Evolutionary conservation across 2,329 filamentous ascomycete species (phyloP).

Genomic region (Calonectria hongkongensis): DNA sequence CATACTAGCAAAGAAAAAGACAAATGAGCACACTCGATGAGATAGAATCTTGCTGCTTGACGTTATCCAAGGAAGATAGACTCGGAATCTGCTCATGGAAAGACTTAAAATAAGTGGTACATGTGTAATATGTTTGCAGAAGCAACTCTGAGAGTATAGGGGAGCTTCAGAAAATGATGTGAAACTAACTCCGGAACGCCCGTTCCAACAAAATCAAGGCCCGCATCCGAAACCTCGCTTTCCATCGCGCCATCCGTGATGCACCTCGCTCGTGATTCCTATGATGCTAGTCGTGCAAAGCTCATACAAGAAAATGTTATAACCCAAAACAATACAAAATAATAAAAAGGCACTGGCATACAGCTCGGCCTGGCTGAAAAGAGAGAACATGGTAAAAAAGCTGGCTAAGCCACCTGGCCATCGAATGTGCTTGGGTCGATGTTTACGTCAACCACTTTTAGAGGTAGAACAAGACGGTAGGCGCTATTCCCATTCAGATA

Average conservation of each 20-base stretch:
- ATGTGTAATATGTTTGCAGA: background rate
- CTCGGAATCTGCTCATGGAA: background rate
- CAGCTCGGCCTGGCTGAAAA: slow-evolving; percentile 11
- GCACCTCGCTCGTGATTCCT: slow-evolving; percentile 24
- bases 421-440: slow-evolving; percentile 60
- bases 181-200: slow-evolving; percentile 20
- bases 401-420: slow-evolving; percentile 50
- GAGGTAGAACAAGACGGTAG: slow-evolving; percentile 88
- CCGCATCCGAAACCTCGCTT: slow-evolving; percentile 13
- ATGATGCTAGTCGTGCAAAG: slow-evolving; percentile 2
- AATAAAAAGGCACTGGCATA: background rate
- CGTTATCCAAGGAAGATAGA: no score
- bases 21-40: background rate
- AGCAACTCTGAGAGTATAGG: background rate
- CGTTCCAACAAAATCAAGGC: slow-evolving; percentile 10
- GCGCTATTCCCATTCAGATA: slow-evolving; percentile 98
- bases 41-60: no score
- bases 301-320: slow-evolving; percentile 12
- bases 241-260: slow-evolving; percentile 29
- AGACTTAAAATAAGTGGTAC: background rate
- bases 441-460: slow-evolving; percentile 74
- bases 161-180: slow-evolving; percentile 19
- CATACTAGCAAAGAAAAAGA: no score
- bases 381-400: background rate
- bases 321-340: slow-evolving; percentile 28